Percentiles rank a stretch among this genome's conserved stretches.
Conservation (phyloP, 805 yeast species). For the Metschnikowia cubensis region DNA sequence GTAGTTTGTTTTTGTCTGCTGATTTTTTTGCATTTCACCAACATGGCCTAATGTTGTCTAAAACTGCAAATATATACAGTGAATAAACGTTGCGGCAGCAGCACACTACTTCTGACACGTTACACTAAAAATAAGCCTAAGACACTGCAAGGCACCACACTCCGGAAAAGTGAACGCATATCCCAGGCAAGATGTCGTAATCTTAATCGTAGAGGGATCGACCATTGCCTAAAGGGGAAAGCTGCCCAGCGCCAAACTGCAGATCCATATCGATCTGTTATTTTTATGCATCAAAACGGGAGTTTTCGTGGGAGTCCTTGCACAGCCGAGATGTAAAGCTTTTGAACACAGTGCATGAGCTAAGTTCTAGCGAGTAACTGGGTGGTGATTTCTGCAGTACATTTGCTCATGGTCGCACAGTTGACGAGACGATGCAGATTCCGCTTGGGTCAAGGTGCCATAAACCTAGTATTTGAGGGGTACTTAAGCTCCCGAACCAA, state of each 20-base stretch:
- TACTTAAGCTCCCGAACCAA: background rate
- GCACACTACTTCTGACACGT: too few species aligned
- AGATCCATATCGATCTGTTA: background rate
- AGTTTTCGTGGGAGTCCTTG: background rate
- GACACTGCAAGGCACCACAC: background rate
- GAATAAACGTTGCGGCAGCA: too few species aligned
- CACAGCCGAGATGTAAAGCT: background rate
- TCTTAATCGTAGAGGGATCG: background rate
- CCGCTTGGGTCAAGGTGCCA: background rate
- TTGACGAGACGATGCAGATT: background rate
- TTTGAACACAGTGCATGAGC: background rate
- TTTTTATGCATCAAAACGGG: background rate
- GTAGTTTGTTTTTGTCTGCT: too few species aligned
- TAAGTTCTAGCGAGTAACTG: background rate
- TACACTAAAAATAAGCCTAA: too few species aligned
- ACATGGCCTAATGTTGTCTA: too few species aligned
- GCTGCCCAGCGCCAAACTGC: background rate
- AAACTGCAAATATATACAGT: too few species aligned
- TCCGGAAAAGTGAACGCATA: background rate
- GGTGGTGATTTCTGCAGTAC: background rate
- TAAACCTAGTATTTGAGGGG: background rate
- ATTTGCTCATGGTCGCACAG: background rate
- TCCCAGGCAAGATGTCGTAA: background rate
- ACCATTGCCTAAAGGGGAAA: background rate
- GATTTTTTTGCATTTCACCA: too few species aligned